phyloP scores from a whole-genome alignment of 2,329 filamentous ascomycete species.

The Fusarium burgessii region DNA sequence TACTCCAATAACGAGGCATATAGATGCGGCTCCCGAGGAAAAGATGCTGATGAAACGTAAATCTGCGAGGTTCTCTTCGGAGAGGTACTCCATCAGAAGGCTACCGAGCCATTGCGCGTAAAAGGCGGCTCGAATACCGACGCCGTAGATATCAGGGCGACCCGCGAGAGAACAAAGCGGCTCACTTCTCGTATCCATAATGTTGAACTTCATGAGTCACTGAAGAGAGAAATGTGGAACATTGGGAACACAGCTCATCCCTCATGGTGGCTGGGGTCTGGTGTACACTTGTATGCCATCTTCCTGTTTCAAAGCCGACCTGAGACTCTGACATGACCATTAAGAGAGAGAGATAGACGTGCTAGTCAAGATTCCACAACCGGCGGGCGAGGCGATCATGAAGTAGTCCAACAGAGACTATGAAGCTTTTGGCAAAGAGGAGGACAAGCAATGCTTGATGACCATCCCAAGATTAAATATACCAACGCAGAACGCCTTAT shows the following conservation, averaged over 20 bases:
- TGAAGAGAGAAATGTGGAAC: background rate
- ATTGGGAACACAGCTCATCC: background rate
- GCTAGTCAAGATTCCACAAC: slow-evolving; percentile 16
- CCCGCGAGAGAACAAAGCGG: slow-evolving; percentile 44
- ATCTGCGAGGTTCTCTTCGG: slow-evolving; percentile 45
- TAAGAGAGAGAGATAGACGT: slow-evolving; percentile 1
- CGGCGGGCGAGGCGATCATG: slow-evolving; percentile 13
- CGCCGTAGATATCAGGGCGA: slow-evolving; percentile 50
- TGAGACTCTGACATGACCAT: background rate
- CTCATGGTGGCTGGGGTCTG: slow-evolving; percentile 2
- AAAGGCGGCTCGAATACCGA: slow-evolving; percentile 52
- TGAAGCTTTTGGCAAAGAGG: slow-evolving; percentile 9
- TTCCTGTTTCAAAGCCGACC: background rate
- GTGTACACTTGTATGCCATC: slow-evolving; percentile 42
- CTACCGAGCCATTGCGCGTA: slow-evolving; percentile 54
- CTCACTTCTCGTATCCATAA: slow-evolving; percentile 9
- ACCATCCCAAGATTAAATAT: background rate
- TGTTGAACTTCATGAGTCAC: background rate
- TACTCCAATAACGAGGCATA: slow-evolving; percentile 48
- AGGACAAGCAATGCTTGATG: slow-evolving; percentile 7
- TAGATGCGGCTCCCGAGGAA: slow-evolving; percentile 45
- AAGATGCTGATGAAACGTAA: slow-evolving; percentile 51
- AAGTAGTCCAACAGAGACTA: slow-evolving; percentile 19
- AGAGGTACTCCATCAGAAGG: slow-evolving; percentile 49
- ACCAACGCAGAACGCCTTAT: background rate